These are phyloP conservation scores for Cymbidium sinense DNA, from an alignment of 106 monocot genomes.

Conservation along the genomic window DNA sequence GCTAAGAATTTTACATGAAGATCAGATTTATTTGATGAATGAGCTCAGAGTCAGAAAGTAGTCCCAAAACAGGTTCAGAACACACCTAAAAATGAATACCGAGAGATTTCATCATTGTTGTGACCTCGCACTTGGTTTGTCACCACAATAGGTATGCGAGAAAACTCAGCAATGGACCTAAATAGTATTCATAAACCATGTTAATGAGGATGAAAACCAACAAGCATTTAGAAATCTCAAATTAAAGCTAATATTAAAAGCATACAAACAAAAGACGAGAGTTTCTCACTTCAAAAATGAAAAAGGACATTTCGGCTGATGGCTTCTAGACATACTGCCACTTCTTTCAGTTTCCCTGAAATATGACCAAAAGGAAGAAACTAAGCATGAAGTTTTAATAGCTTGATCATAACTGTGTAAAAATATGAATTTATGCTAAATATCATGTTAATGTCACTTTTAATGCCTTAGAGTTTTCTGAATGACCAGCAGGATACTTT, in stretches of 20 bases:
- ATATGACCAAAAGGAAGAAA: conserved; percentile 8
- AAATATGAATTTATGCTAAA: no score
- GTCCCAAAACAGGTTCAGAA: background rate
- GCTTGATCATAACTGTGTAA: background rate
- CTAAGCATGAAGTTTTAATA: background rate
- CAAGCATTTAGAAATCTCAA: background rate
- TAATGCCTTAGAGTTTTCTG: no score
- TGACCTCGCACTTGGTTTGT: conserved; percentile 93
- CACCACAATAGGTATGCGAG: conserved; percentile 72
- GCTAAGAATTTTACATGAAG: background rate
- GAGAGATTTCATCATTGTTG: conserved; percentile 36
- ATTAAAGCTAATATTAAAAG: background rate
- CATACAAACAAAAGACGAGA: background rate
- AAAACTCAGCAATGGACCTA: conserved; percentile 97
- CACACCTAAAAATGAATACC: conserved; percentile 77
- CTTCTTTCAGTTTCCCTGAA: conserved; percentile 61
- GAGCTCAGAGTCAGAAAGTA: background rate
- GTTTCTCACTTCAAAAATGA: conserved; percentile 82
- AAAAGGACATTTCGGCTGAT: conserved; percentile 42
- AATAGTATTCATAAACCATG: background rate
- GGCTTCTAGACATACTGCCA: conserved; percentile 17
- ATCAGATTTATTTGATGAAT: background rate
- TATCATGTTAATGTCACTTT: no score
- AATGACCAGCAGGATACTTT: no score
- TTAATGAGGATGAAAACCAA: background rate